These are phyloP conservation scores for Fremontodendron californicum DNA, from an alignment of 345 rosid species.

Conservation along the genomic window DNA sequence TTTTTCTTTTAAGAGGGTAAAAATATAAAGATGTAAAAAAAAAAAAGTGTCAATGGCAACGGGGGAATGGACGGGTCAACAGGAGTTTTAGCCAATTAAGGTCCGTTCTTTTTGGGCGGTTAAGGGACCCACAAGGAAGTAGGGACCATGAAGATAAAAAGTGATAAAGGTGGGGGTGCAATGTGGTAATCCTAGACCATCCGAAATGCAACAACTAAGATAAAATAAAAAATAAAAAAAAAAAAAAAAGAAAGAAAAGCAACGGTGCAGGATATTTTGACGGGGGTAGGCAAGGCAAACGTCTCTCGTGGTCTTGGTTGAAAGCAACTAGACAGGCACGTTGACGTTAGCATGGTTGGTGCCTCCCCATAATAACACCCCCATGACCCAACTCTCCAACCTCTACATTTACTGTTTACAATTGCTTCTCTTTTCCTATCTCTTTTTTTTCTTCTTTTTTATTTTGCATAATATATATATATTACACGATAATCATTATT, in stretches of 20 bases:
- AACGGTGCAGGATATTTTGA: neutral
- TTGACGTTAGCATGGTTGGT: neutral
- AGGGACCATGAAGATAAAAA: neutral
- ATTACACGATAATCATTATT: too few relatives aligned
- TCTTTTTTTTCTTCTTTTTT: too few relatives aligned
- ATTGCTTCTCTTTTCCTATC: too few relatives aligned
- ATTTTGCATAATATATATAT: too few relatives aligned
- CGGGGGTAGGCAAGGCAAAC: neutral
- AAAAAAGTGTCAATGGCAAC: too few relatives aligned
- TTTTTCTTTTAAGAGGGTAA: too few relatives aligned
- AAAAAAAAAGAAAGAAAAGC: neutral
- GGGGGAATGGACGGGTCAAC: neutral
- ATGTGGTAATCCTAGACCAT: neutral
- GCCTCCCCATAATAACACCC: too few relatives aligned
- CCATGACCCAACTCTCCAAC: too few relatives aligned
- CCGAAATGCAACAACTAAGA: neutral
- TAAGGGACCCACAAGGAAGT: neutral
- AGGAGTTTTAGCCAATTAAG: neutral
- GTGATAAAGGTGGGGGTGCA: neutral
- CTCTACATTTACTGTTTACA: too few relatives aligned
- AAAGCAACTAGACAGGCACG: neutral
- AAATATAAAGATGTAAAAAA: neutral
- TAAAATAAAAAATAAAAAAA: too few relatives aligned
- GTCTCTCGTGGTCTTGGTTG: neutral
- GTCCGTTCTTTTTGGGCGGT: constrained; percentile 17